A percentile compares a stretch with the other conserved stretches of the same genome.
phyloP scores from a whole-genome alignment of 2,329 filamentous ascomycete genomes.

The Zasmidium citrigriseum region DNA sequence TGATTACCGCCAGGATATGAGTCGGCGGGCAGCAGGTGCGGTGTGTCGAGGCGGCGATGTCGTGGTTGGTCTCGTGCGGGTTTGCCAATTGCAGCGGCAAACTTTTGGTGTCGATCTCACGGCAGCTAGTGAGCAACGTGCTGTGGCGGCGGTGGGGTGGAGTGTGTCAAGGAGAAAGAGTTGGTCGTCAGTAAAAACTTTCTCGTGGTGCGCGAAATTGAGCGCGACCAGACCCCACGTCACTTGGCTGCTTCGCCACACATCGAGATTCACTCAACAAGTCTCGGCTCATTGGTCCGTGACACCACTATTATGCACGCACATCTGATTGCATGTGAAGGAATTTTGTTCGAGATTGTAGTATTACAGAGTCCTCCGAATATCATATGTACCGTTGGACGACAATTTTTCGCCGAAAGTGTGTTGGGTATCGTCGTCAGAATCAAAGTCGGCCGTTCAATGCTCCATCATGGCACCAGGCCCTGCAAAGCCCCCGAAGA shows the following conservation, averaged over 20 bases:
- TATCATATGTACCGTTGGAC: not conserved
- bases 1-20: slow-evolving; percentile 8
- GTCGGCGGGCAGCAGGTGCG: slow-evolving; percentile 1
- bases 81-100: slow-evolving; percentile 11
- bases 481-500: not conserved
- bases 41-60: slow-evolving; percentile 4
- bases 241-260: not conserved
- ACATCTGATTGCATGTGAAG: no score
- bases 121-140: not conserved
- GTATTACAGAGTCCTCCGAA: not conserved
- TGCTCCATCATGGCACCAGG: not conserved
- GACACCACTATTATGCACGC: no score
- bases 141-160: not conserved
- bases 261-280: slow-evolving; percentile 1
- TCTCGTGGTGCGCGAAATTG: not conserved
- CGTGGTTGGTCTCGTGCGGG: slow-evolving; percentile 8
- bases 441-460: not conserved
- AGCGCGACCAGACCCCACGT: not conserved
- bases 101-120: not conserved
- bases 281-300: not conserved
- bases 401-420: not conserved
- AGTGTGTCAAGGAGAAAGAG: not conserved
- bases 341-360: no score
- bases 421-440: not conserved
- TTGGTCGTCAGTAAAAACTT: not conserved